Evolutionary conservation across 2,329 filamentous ascomycete genomes (phyloP).

Genomic region (Davidsoniella eucalypti): DNA sequence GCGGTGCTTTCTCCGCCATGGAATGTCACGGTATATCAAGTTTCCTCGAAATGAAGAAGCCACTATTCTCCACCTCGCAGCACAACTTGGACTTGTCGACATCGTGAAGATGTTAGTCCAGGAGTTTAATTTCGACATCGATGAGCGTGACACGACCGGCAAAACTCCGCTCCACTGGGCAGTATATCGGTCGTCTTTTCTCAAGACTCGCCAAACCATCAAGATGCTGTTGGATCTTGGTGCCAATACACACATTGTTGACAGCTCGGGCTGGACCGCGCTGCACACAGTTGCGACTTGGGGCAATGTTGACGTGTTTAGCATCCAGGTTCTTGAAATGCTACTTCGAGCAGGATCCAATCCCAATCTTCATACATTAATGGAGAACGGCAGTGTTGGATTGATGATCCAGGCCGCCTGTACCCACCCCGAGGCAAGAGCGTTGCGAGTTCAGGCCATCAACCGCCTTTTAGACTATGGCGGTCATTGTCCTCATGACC

Average conservation of each 20-base stretch:
- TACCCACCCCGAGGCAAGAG: not conserved
- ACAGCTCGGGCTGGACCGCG: slow-evolving; percentile 5
- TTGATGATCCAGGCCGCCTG: slow-evolving; percentile 1
- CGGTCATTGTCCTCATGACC: not conserved
- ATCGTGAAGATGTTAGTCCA: slow-evolving; percentile 6
- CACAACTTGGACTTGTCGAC: slow-evolving; percentile 1
- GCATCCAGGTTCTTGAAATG: not conserved
- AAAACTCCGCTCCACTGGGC: slow-evolving; percentile 9
- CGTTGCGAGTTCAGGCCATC: slow-evolving; percentile 1
- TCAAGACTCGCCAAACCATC: slow-evolving; percentile 4
- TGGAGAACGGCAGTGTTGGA: slow-evolving; percentile 1
- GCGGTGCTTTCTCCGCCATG: too few species aligned
- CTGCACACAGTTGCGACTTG: slow-evolving; percentile 3
- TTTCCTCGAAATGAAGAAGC: not conserved
- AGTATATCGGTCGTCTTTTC: not conserved
- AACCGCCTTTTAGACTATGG: slow-evolving; percentile 7
- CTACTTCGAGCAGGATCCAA: slow-evolving; percentile 6
- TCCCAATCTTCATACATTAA: slow-evolving; percentile 2
- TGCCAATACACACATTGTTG: slow-evolving; percentile 5
- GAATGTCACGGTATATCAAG: too few species aligned
- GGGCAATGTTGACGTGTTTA: slow-evolving; percentile 1
- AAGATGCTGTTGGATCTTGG: slow-evolving; percentile 5
- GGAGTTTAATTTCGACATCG: slow-evolving; percentile 5
- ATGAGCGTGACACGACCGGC: not conserved
- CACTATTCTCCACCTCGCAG: slow-evolving; percentile 5